Evolutionary conservation across 768 basidiomycete genomes (phyloP).

Genomic region (Cystobasidium ongulense): DNA sequence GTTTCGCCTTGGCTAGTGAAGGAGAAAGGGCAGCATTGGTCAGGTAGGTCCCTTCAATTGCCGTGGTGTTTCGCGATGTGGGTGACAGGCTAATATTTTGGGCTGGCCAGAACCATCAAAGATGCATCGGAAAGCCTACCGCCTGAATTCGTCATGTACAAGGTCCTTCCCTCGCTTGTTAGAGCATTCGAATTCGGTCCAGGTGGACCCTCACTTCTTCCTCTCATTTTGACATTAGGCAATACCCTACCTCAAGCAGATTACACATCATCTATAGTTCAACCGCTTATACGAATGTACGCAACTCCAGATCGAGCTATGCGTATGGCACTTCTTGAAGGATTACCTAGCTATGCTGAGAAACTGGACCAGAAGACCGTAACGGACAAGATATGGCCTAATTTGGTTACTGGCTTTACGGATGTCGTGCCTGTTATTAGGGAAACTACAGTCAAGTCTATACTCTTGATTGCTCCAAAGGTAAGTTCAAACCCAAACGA

Average conservation of each 20-base stretch:
- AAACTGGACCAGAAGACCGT: constrained; percentile 78
- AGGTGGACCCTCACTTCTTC: constrained; percentile 64
- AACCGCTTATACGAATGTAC: constrained; percentile 73
- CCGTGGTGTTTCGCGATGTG: neutral
- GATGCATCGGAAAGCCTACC: constrained; percentile 75
- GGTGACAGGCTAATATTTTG: constrained; percentile 42
- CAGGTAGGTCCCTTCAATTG: constrained; percentile 9
- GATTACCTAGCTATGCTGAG: constrained; percentile 71
- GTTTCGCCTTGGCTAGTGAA: constrained; percentile 72
- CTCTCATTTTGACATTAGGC: constrained; percentile 77
- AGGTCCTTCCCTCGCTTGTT: constrained; percentile 77
- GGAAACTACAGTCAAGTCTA: constrained; percentile 84
- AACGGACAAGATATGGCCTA: constrained; percentile 81
- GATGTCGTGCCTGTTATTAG: constrained; percentile 91
- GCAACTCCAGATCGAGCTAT: constrained; percentile 85
- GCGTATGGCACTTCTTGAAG: constrained; percentile 85
- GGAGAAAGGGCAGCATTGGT: constrained; percentile 50
- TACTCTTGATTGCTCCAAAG: constrained; percentile 75
- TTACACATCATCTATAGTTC: constrained; percentile 60
- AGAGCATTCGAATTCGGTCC: constrained; percentile 71
- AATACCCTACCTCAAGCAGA: constrained; percentile 49
- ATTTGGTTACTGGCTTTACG: constrained; percentile 85
- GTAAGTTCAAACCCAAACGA: constrained; percentile 48
- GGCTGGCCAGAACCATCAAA: constrained; percentile 54
- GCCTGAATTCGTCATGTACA: constrained; percentile 69